Conservation (phyloP, 805 yeast genomes). For the Spathaspora passalidarum region DNA sequence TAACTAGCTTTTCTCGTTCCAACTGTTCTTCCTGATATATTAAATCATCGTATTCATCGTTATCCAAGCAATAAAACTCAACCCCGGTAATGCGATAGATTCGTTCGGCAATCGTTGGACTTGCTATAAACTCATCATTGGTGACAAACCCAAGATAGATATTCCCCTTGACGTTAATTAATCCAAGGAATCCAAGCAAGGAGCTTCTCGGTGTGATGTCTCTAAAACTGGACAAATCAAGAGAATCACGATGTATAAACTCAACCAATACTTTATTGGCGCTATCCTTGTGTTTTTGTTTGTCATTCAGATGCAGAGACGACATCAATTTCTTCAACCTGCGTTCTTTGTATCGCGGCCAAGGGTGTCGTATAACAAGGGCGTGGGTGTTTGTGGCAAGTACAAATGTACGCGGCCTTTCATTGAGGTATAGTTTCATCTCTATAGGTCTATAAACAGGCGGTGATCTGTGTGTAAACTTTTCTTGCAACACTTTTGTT, state of each 20-base stretch:
- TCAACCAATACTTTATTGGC: constrained; percentile 45
- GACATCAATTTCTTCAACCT: constrained; percentile 7
- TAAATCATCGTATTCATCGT: constrained; percentile 47
- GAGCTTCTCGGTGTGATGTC: constrained; percentile 35
- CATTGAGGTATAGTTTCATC: constrained; percentile 65
- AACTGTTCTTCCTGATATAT: constrained; percentile 11
- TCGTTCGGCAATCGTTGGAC: constrained; percentile 53
- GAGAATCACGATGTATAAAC: constrained; percentile 41
- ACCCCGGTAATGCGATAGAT: constrained; percentile 57
- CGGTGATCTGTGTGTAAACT: not conserved
- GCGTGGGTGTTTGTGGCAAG: constrained; percentile 58
- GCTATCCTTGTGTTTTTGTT: constrained; percentile 17
- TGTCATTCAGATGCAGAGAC: constrained; percentile 15
- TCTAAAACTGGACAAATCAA: constrained; percentile 38
- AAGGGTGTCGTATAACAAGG: constrained; percentile 54
- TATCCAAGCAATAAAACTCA: constrained; percentile 62
- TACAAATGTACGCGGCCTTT: constrained; percentile 66
- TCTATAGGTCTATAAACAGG: not conserved
- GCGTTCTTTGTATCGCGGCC: constrained; percentile 21
- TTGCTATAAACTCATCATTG: constrained; percentile 52
- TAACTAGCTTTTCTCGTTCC: constrained; percentile 21
- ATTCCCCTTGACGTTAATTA: constrained; percentile 51
- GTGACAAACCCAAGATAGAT: constrained; percentile 60
- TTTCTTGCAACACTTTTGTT: not conserved
- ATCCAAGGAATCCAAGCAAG: constrained; percentile 59